Base-by-base conservation (phyloP, 768 basidiomycete genomes). In the Podaxis carcinomalis region DNA sequence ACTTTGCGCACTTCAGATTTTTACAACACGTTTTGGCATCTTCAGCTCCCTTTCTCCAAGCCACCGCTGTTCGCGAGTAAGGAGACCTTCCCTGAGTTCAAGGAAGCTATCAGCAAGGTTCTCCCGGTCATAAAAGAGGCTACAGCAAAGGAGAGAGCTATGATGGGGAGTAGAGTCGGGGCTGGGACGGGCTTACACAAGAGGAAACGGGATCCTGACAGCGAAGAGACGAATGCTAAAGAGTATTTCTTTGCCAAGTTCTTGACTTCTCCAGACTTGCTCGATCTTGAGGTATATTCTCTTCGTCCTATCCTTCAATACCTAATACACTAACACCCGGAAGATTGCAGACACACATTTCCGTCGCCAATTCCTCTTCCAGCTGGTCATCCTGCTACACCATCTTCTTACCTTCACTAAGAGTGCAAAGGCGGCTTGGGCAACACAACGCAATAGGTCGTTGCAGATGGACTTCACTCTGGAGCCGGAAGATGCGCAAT, bases 211-310 rank as follows among this genome's bases (percentile, higher is more conserved):
- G 90, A 89, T 19, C 70, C 72, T 7, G 84, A 84, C 37, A 67
- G 72, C n/a, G 80, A 83, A 54, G 87, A 85, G 67, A 76, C 73
- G 14, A 78, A 78, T 57, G 74, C 76, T 19, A 83, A 78, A 52
- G 88, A 94, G 62, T 95, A 94, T 69, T 96, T 95, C 75, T 95
- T 95, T 68, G 92, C 94, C 39, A 97, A 95, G 73, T 95, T 93
- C 74, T 75, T 97, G 57, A 96, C 94, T 0, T 93, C 86, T 63
- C 88, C 91, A 0, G 92, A 94, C 58, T 76, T 97, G 21, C 77
- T 95, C 14, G 93, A 91, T 55, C 86, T 95, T 51, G 93, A 97
- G 82, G 94, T 93, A 54, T 53, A 79, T 67, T 35, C 16, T 47
- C 2, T 37, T 35, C 23, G 39, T 53, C 28, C 14, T 13, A 40